Percentiles rank a stretch among this genome's conserved stretches.
phyloP scores from a whole-genome alignment of 305 asterid genomes.

The Rubia peregrina region DNA sequence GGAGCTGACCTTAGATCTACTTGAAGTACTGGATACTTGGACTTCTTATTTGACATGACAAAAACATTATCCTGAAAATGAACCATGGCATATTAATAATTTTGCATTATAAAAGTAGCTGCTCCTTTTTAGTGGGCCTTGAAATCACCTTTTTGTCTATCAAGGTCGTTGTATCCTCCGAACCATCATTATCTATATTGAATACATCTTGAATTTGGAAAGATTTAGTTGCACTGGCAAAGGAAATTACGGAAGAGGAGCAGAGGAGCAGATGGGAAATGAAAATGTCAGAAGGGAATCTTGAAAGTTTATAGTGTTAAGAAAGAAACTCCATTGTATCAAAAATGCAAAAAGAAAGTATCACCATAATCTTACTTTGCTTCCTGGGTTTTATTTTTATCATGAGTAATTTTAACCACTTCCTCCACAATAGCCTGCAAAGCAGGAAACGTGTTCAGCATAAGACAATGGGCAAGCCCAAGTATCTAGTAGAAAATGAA shows the following conservation, averaged over 20 bases:
- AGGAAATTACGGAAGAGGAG: conserved; percentile 15
- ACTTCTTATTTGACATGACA: conserved; percentile 91
- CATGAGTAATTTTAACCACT: conserved; percentile 82
- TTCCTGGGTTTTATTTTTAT: conserved; percentile 61
- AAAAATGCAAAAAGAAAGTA: background rate
- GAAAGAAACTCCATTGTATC: background rate
- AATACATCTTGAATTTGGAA: conserved; percentile 79
- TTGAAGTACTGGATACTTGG: conserved; percentile 94
- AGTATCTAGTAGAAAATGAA: conserved; percentile 1
- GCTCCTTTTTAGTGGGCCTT: conserved; percentile 4
- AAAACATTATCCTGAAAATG: conserved; percentile 68
- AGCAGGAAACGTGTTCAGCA: conserved; percentile 19
- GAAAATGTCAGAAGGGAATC: conserved; percentile 1
- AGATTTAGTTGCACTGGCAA: conserved; percentile 57
- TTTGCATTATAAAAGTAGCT: conserved; percentile 11
- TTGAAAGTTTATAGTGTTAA: background rate
- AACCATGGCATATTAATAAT: conserved; percentile 19
- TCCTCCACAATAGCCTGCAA: conserved; percentile 89
- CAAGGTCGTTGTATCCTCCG: conserved; percentile 61
- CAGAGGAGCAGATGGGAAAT: background rate
- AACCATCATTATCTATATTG: conserved; percentile 65
- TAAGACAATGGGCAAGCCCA: background rate
- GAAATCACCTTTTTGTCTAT: conserved; percentile 65
- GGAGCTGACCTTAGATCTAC: conserved; percentile 72
- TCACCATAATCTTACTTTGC: conserved; percentile 48